Evolutionary conservation across 78 protist species (phyloP).

Genomic region (Dictyostelium brefeldianum): DNA sequence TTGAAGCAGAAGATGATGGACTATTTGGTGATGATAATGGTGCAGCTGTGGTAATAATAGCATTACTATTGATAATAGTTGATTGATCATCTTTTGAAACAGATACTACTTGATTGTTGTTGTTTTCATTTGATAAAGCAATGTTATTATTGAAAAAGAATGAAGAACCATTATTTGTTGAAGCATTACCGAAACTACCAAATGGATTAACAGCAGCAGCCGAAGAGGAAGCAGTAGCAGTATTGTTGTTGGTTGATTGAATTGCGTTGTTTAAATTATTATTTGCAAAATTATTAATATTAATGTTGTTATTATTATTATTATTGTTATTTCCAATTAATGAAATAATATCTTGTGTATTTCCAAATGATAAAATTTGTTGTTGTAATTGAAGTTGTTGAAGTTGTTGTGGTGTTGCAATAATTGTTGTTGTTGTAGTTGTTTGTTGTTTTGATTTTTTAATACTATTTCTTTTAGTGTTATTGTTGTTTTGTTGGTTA

Average conservation of each 20-base stretch:
- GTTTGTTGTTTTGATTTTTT: neutral
- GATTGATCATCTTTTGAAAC: neutral
- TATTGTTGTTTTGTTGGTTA: neutral
- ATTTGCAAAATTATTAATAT: neutral
- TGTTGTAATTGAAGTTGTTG: slow-evolving; percentile 34
- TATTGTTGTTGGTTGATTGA: too few relatives aligned
- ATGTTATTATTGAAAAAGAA: neutral
- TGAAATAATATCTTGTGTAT: slow-evolving; percentile 8
- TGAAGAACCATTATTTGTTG: neutral
- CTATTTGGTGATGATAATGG: slow-evolving; percentile 18
- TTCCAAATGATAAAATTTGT: slow-evolving; percentile 21
- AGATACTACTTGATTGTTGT: neutral
- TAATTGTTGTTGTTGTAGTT: neutral
- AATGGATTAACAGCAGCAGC: neutral
- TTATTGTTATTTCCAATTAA: slow-evolving; percentile 18
- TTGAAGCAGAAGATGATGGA: slow-evolving; percentile 6
- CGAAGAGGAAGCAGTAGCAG: neutral
- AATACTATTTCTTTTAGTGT: neutral
- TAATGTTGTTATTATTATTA: neutral
- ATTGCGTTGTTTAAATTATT: too few relatives aligned
- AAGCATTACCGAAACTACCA: neutral
- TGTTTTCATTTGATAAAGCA: neutral
- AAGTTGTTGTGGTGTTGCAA: neutral
- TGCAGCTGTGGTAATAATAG: neutral
- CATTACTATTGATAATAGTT: too few relatives aligned